Conservation (phyloP, 371 early-diverging fungal genomes). For the Mortierella sp. region DNA sequence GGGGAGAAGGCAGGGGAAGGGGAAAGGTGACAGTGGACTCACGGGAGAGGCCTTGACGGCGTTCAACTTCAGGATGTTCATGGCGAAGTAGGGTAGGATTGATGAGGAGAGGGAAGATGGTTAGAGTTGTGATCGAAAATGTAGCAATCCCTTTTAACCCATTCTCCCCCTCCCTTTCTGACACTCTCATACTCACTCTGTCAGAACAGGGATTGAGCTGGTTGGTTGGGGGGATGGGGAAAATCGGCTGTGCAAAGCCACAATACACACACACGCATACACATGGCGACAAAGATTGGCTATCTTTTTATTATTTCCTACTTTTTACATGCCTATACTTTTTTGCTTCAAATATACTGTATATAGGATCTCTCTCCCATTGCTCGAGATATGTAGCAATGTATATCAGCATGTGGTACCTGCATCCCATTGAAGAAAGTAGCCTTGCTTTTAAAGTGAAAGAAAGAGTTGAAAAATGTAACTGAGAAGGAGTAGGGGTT, state of each 20-base stretch:
- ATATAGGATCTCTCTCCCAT: no score
- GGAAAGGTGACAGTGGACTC: conserved; percentile 5
- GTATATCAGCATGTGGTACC: no score
- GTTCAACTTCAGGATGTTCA: conserved; percentile 57
- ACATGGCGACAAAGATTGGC: background rate
- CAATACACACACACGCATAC: background rate
- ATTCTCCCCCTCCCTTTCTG: background rate
- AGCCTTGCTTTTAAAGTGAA: no score
- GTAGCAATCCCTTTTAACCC: background rate
- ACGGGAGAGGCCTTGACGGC: conserved; percentile 54
- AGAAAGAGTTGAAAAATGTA: no score
- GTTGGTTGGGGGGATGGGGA: background rate
- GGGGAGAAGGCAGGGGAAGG: background rate
- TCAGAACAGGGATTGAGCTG: background rate
- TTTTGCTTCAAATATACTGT: no score
- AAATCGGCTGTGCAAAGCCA: conserved; percentile 23
- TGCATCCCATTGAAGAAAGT: no score
- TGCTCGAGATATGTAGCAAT: no score
- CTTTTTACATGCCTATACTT: no score
- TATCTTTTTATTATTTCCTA: background rate
- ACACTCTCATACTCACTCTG: background rate
- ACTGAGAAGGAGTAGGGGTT: background rate
- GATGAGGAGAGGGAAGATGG: conserved; percentile 15
- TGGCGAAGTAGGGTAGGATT: conserved; percentile 19
- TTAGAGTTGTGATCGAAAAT: background rate